Conservation (phyloP, 192 early-diverging fungal species). For the Rhizoclosmatium sp. region DNA sequence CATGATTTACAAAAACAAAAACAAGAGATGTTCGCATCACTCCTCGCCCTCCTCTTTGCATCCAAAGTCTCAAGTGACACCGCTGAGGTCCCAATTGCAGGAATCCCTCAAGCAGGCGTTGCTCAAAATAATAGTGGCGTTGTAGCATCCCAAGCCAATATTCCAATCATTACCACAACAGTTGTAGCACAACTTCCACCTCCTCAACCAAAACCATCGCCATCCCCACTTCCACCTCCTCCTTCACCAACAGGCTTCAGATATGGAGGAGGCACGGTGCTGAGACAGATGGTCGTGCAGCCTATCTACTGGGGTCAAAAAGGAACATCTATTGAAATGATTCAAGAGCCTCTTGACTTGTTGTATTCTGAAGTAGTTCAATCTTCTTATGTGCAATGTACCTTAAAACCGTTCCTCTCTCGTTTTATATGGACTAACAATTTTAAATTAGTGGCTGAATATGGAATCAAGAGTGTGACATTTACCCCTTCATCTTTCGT, state of each 20-base stretch:
- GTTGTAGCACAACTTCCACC: background rate
- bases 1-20: no score
- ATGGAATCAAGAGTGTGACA: background rate
- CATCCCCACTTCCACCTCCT: background rate
- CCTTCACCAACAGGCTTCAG: background rate
- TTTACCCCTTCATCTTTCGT: conserved; percentile 8
- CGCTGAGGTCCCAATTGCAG: no score
- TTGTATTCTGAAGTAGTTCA: conserved; percentile 26
- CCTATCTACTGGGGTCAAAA: conserved; percentile 33
- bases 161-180: no score
- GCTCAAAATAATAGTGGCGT: no score
- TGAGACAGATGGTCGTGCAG: conserved; percentile 1
- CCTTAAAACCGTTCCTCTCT: background rate
- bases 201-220: background rate
- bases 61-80: no score
- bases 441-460: conserved; percentile 3
- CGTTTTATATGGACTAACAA: background rate
- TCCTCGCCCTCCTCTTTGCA: no score
- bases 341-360: conserved; percentile 20
- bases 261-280: conserved; percentile 1
- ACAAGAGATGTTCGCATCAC: no score
- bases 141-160: no score
- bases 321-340: background rate
- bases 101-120: no score
- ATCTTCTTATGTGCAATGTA: conserved; percentile 13